These are phyloP conservation scores for Ophiocordyceps camponoti-rufipedis DNA, from an alignment of 2,329 filamentous ascomycete species.

Conservation along the genomic window DNA sequence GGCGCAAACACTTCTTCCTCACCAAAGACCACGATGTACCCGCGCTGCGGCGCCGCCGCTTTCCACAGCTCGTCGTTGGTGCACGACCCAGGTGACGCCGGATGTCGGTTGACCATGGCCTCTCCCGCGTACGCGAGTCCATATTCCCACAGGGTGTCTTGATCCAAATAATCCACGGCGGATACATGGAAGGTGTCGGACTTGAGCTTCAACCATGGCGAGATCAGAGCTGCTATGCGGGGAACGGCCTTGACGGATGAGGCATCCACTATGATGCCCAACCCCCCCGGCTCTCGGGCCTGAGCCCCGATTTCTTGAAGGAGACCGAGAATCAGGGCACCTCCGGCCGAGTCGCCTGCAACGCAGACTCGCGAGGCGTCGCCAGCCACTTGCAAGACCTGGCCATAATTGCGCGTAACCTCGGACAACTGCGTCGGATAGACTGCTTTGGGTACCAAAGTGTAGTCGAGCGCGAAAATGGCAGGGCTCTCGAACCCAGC, in stretches of 20 bases:
- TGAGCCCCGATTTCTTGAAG: conserved; percentile 43
- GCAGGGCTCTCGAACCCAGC: conserved; percentile 57
- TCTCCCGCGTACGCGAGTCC: conserved; percentile 47
- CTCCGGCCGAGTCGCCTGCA: conserved; percentile 66
- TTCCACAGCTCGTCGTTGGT: conserved; percentile 48
- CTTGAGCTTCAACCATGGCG: conserved; percentile 62
- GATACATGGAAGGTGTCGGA: conserved; percentile 51
- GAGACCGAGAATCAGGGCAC: conserved; percentile 52
- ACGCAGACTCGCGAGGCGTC: conserved; percentile 49
- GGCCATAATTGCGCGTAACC: conserved; percentile 50
- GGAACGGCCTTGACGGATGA: conserved; percentile 12
- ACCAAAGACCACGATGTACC: conserved; percentile 55
- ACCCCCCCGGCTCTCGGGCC: neutral
- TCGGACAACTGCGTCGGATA: conserved; percentile 61
- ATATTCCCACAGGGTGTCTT: conserved; percentile 46
- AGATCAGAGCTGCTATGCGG: conserved; percentile 51
- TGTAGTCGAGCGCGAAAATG: conserved; percentile 66
- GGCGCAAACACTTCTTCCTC: conserved; percentile 61
- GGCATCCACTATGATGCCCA: neutral
- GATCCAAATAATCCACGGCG: conserved; percentile 56
- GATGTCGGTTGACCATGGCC: conserved; percentile 13
- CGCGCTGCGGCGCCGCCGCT: conserved; percentile 43
- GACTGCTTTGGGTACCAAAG: conserved; percentile 52
- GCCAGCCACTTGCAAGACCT: conserved; percentile 40
- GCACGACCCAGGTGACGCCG: conserved; percentile 50